Percentiles rank a stretch among this genome's conserved stretches.
Conservation (phyloP, 352 stramenopile species). For the Phytophthora niederhauseri region DNA sequence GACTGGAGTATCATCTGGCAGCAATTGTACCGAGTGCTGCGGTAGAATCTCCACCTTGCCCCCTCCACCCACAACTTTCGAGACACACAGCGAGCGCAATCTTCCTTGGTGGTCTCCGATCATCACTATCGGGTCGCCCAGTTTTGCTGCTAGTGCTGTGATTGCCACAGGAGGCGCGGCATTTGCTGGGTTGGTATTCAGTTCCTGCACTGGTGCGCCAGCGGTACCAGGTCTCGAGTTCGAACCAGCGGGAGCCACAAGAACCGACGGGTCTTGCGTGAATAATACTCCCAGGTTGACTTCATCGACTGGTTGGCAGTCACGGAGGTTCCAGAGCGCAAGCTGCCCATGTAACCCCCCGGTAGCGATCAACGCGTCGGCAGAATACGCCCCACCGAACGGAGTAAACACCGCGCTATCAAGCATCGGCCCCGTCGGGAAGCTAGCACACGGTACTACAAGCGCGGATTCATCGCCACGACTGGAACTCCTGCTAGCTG, state of each 20-base stretch:
- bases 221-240: slow-evolving; percentile 29
- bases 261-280: slow-evolving; percentile 23
- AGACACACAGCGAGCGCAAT: slow-evolving; percentile 58
- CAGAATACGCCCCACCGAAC: slow-evolving; percentile 48
- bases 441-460: slow-evolving; percentile 52
- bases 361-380: slow-evolving; percentile 56
- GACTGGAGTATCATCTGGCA: slow-evolving; percentile 33
- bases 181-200: background rate
- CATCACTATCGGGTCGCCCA: slow-evolving; percentile 64
- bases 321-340: slow-evolving; percentile 58
- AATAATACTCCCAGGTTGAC: slow-evolving; percentile 52
- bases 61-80: slow-evolving; percentile 53
- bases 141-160: slow-evolving; percentile 49
- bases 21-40: slow-evolving; percentile 63
- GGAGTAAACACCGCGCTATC: slow-evolving; percentile 59
- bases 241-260: background rate
- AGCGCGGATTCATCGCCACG: slow-evolving; percentile 32
- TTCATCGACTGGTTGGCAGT: slow-evolving; percentile 49
- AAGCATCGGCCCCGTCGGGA: slow-evolving; percentile 55
- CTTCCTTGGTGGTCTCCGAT: slow-evolving; percentile 64
- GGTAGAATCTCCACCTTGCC: slow-evolving; percentile 64
- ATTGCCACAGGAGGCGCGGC: slow-evolving; percentile 38
- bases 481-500: slow-evolving; percentile 2
- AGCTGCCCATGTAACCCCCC: slow-evolving; percentile 54
- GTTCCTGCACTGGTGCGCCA: slow-evolving; percentile 1